Evolutionary conservation across 2,329 filamentous ascomycete species (phyloP).

Genomic region (Chrysosphaeria jannelii): DNA sequence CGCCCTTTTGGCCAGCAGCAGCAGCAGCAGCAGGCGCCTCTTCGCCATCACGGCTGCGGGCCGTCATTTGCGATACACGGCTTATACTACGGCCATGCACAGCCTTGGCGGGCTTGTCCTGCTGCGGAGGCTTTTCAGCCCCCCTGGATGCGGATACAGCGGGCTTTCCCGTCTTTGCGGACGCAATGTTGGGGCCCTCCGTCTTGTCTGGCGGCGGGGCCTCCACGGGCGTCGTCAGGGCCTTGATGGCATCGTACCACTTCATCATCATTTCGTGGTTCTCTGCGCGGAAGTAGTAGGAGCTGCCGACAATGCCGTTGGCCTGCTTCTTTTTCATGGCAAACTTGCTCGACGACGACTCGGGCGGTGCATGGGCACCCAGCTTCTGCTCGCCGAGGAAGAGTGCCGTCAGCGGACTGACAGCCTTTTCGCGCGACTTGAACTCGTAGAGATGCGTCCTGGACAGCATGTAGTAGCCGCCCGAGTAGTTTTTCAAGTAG

Average conservation of each 20-base stretch:
- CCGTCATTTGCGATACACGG: slow-evolving; percentile 1
- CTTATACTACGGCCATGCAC: too few relatives aligned
- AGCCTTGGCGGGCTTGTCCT: too few relatives aligned
- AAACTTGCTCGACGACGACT: slow-evolving; percentile 82
- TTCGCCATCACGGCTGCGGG: too few relatives aligned
- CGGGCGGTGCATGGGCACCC: slow-evolving; percentile 60
- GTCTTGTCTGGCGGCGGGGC: too few relatives aligned
- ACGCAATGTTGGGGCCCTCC: too few relatives aligned
- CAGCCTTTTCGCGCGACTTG: slow-evolving; percentile 83
- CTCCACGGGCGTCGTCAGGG: slow-evolving; percentile 28
- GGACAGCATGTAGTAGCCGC: slow-evolving; percentile 89
- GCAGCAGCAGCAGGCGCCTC: not conserved
- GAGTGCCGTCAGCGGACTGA: slow-evolving; percentile 84
- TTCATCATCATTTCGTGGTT: slow-evolving; percentile 85
- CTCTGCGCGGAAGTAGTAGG: slow-evolving; percentile 41
- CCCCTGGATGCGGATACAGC: too few relatives aligned
- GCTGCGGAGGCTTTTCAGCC: too few relatives aligned
- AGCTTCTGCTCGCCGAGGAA: slow-evolving; percentile 87
- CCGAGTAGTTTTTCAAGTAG: slow-evolving; percentile 89
- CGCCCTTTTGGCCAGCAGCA: not conserved
- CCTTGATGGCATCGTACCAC: slow-evolving; percentile 84
- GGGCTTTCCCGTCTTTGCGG: too few relatives aligned
- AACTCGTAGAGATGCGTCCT: slow-evolving; percentile 96
- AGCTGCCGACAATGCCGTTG: slow-evolving; percentile 59
- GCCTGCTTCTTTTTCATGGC: slow-evolving; percentile 91